phyloP scores from a whole-genome alignment of 2,329 filamentous ascomycete genomes.

The Phoma herbarum region DNA sequence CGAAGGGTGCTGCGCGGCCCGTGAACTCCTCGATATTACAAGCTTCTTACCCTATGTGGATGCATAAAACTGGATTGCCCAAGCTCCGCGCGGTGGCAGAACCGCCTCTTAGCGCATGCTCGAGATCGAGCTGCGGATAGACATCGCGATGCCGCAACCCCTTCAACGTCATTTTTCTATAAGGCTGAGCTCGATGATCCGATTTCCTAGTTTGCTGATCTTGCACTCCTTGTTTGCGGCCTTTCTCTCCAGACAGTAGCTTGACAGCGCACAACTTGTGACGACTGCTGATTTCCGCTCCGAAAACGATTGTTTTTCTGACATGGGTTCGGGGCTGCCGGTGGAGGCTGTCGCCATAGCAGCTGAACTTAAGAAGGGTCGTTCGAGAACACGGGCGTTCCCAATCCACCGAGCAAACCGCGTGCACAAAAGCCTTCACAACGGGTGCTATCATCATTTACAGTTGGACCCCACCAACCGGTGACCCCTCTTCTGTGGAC shows the following conservation, averaged over 20 bases:
- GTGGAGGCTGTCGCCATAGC: constrained; percentile 36
- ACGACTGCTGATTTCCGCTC: constrained; percentile 9
- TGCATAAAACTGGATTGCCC: constrained; percentile 44
- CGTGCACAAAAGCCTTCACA: constrained; percentile 50
- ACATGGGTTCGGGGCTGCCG: constrained; percentile 37
- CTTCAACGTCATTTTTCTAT: constrained; percentile 46
- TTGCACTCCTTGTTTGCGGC: constrained; percentile 20
- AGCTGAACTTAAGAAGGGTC: constrained; percentile 38
- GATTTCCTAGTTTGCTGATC: constrained; percentile 36
- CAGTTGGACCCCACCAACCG: constrained; percentile 47
- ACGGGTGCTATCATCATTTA: constrained; percentile 25
- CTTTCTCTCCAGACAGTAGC: constrained; percentile 7
- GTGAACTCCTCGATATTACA: constrained; percentile 40
- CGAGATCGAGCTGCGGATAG: constrained; percentile 41
- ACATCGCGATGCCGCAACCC: constrained; percentile 40
- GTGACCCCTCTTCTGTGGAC: constrained; percentile 47
- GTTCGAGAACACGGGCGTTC: constrained; percentile 43
- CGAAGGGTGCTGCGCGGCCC: constrained; percentile 39
- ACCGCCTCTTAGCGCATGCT: constrained; percentile 35
- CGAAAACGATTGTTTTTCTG: constrained; percentile 25
- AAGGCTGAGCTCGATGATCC: constrained; percentile 28
- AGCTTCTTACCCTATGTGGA: constrained; percentile 38
- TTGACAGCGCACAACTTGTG: constrained; percentile 18
- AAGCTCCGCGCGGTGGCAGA: constrained; percentile 34
- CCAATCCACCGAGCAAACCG: constrained; percentile 27